Evolutionary conservation across 2,329 filamentous ascomycete species (phyloP), one percentile per base, ranked within the genome.

Genomic region (Dryadomyces sulphureus): DNA sequence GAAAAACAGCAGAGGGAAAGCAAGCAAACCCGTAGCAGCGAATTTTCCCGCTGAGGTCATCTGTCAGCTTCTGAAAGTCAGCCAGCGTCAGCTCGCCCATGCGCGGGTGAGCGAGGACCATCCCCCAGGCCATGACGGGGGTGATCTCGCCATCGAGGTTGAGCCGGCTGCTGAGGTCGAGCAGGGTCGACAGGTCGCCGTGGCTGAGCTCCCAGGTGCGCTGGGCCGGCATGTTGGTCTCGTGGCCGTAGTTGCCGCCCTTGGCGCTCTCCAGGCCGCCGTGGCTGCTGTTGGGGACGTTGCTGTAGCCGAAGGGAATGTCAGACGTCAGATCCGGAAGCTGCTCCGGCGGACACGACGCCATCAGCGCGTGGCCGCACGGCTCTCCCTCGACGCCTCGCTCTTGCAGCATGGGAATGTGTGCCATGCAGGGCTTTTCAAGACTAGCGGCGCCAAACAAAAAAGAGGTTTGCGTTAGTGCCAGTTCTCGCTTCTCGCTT

Each of bases 361-460:
- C 84, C 90, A 96, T 96, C 54, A 96, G 69, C 5, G 86, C 89
- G 62, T 98, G 92, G 36, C 90, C 92, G 53, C 84, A 90, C 38
- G 84, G 71, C 48, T 82, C 77, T 53, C 73, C 73, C 52, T 82
- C 81, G 45, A 73, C 65, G 46, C 68, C 64, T 54, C 71, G 66
- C 56, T 78, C 79, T 54, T 89, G 68, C 50, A 94, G 71, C 64
- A 81, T 85, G 55, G 87, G 84, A 65, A 90, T 74, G 63, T 94
- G 88, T 55, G 88, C 79, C 76, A 94, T 93, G 70, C 92, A 96
- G 45, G 89, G 86, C 60, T 82, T 84, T 69, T 95, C 89, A 62
- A 94, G 83, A 60, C 74, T 84, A 34, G 24, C 30, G 25, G 25
- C 25, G 21, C n/a, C 22, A 40, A 7, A 25, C 5, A 7, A 40